Conservation (phyloP, 129 eudicot species). For the Chrysanthemum makinoi region DNA sequence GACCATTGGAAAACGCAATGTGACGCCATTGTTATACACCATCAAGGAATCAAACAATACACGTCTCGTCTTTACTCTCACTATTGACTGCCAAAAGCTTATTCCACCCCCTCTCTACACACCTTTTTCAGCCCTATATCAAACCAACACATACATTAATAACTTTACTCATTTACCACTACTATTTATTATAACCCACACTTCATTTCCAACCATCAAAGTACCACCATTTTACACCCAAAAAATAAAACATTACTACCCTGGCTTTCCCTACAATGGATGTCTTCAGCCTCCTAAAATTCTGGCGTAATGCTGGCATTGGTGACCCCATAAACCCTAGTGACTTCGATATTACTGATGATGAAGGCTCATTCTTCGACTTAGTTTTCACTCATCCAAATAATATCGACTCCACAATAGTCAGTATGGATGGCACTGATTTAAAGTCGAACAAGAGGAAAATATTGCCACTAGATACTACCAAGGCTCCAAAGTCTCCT, state of each 20-base stretch:
- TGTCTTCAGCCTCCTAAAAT: slow-evolving; percentile 52
- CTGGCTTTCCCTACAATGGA: slow-evolving; percentile 50
- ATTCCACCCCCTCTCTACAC: slow-evolving; percentile 29
- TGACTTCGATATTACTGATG: slow-evolving; percentile 40
- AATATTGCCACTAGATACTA: slow-evolving; percentile 31
- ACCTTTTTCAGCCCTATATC: slow-evolving; percentile 28
- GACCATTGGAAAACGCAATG: slow-evolving; percentile 31
- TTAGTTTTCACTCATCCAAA: slow-evolving; percentile 45
- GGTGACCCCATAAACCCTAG: slow-evolving; percentile 26
- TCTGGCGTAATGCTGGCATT: slow-evolving; percentile 56
- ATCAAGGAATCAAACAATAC: slow-evolving; percentile 38
- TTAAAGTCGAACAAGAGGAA: slow-evolving; percentile 32
- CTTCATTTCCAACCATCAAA: not conserved
- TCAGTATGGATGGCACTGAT: slow-evolving; percentile 24
- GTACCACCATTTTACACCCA: not conserved
- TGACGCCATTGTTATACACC: slow-evolving; percentile 37
- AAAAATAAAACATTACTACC: not conserved
- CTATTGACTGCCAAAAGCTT: slow-evolving; percentile 34
- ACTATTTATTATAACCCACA: slow-evolving; percentile 22
- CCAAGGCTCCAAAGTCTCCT: slow-evolving; percentile 50
- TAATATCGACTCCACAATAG: slow-evolving; percentile 3
- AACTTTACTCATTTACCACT: not conserved
- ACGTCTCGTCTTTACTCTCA: slow-evolving; percentile 26
- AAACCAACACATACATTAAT: not conserved
- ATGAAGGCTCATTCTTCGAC: slow-evolving; percentile 73